Evolutionary conservation across 495 filamentous ascomycete genomes (phyloP), one percentile per base, ranked within the genome.

Genomic region (Xylaria flabelliformis): DNA sequence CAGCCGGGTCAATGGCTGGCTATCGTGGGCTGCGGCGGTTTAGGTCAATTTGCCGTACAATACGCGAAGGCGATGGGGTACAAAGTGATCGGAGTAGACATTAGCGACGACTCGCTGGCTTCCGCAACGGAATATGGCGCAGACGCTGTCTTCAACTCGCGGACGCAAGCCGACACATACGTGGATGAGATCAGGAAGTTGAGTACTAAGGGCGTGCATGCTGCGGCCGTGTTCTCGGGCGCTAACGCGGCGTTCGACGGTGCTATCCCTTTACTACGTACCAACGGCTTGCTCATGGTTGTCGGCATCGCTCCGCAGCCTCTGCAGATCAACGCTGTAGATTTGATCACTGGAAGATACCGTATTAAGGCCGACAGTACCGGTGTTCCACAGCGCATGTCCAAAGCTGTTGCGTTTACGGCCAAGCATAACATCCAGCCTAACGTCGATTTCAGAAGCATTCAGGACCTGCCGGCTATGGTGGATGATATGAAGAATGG

Each of bases 11-110:
- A 81, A 55, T 83, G 81, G 81, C 63, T 91, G 12, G 88, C 88
- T 66, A 86, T 91, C 70, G 88, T 91, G 42, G 90, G 90, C 62
- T 89, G 89, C 32, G 90, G 90, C 73, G 90, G 90, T 29, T 80
- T 91, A 36, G 90, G 90, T 7, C 84, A 84, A 51, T 75, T 90
- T 41, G 90, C 90, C 12, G 82, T 84, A 74, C 88, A 90, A 74
- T 91, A 90, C 75, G 89, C 89, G 3, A 89, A 88, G 76, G 90
- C 88, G 21, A 91, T 91, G 90, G 89, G 89, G 13, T 79, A 88
- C 32, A 79, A 84, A 9, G 78, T 85, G 51, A 85, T 91, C 61
- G 88, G 85, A 66, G 86, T 91, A 59, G 90, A 91, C 72, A 83
- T 83, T 0, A 86, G 85, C 10, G 88, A 90, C 41, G 88, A 89